Percentiles rank a stretch among this genome's conserved stretches.
phyloP scores from a whole-genome alignment of 768 basidiomycete species.

The Tricholoma sp. region DNA sequence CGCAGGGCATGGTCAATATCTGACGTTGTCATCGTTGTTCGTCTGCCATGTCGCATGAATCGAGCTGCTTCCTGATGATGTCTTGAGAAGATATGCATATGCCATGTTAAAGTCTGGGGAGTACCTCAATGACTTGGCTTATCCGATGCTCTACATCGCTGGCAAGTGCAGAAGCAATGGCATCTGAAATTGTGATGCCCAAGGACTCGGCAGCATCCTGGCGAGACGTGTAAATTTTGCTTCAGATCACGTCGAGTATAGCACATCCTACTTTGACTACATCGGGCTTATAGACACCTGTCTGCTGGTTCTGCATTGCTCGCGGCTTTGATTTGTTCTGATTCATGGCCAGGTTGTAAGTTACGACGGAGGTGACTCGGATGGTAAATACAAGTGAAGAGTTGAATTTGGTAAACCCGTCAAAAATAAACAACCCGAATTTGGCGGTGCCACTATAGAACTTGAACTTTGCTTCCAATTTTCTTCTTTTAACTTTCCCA shows the following conservation, averaged over 20 bases:
- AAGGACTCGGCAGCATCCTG: constrained; percentile 92
- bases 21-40: constrained; percentile 88
- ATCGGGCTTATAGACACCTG: constrained; percentile 61
- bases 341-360: not conserved
- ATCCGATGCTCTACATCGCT: constrained; percentile 97
- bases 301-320: constrained; percentile 41
- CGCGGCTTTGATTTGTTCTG: constrained; percentile 45
- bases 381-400: no score
- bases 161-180: constrained; percentile 69
- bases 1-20: constrained; percentile 94
- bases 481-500: no score
- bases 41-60: constrained; percentile 91
- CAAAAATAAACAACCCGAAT: no score
- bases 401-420: no score
- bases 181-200: constrained; percentile 73
- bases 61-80: constrained; percentile 80
- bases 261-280: constrained; percentile 47
- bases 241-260: not conserved
- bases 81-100: not conserved
- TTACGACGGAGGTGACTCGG: no score
- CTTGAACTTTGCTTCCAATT: no score
- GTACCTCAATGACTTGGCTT: constrained; percentile 89
- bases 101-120: no score
- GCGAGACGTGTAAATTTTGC: constrained; percentile 1
- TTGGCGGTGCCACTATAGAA: no score